A percentile compares a stretch with the other conserved stretches of the same genome.
phyloP scores from a whole-genome alignment of 441 rosid genomes.

The Gossypium lobatum region DNA sequence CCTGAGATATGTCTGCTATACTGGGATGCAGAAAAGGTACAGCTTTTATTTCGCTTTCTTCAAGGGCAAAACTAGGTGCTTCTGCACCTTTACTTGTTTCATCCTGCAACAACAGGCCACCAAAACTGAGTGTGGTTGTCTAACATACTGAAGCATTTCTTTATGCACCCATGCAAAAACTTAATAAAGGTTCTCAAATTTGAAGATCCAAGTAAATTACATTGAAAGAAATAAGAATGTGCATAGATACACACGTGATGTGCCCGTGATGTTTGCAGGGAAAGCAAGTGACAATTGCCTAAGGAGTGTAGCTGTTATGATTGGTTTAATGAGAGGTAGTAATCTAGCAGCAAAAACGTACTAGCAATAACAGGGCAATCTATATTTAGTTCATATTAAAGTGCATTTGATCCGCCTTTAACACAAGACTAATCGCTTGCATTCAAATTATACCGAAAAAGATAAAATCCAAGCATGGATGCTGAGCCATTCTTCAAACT shows the following conservation, averaged over 20 bases:
- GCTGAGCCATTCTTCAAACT: background rate
- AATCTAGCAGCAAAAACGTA: background rate
- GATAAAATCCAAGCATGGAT: background rate
- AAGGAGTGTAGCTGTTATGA: background rate
- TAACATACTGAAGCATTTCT: background rate
- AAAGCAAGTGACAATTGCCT: background rate
- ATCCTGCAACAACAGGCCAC: background rate
- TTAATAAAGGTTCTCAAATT: background rate
- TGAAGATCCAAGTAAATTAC: background rate
- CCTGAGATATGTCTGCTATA: conserved; percentile 14
- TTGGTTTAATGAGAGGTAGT: background rate
- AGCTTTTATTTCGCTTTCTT: conserved; percentile 14
- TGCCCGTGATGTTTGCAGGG: background rate
- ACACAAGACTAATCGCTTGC: background rate
- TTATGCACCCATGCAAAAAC: background rate
- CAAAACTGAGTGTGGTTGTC: background rate
- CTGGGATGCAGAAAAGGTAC: conserved; percentile 17
- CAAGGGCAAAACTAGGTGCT: conserved; percentile 1
- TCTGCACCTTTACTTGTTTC: background rate
- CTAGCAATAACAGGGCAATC: background rate
- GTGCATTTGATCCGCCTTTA: background rate
- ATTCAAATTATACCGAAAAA: background rate
- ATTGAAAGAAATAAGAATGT: background rate
- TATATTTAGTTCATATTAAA: background rate
- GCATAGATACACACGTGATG: background rate